phyloP scores from a whole-genome alignment of 2,329 filamentous ascomycete genomes.

The Aspergillus sp. region DNA sequence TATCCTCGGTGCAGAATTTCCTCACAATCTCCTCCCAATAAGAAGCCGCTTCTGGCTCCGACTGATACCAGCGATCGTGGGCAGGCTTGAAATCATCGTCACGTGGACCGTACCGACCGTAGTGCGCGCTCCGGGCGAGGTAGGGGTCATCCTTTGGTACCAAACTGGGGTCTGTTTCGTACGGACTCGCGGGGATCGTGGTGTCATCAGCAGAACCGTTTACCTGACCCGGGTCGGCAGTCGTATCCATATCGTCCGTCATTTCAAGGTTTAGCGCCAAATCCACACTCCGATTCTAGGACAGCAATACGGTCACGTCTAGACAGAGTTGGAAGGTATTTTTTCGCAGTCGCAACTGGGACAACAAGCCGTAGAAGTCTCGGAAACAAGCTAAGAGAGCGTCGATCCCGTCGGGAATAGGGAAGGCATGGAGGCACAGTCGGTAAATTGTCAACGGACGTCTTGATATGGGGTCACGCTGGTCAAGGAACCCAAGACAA shows the following conservation, averaged over 20 bases:
- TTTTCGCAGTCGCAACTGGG: constrained; percentile 1
- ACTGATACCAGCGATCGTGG: constrained; percentile 23
- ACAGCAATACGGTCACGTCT: too few species aligned
- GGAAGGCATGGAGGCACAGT: background rate
- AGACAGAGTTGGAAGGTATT: too few species aligned
- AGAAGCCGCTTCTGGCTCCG: constrained; percentile 17
- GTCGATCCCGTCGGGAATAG: background rate
- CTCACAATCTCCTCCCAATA: constrained; percentile 30
- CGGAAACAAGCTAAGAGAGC: background rate
- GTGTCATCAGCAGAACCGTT: constrained; percentile 13
- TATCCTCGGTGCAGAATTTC: constrained; percentile 21
- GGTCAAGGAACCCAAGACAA: background rate
- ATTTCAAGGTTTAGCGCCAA: constrained; percentile 4
- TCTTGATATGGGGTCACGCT: background rate
- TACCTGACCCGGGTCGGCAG: constrained; percentile 11
- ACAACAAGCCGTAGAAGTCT: background rate
- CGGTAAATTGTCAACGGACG: background rate
- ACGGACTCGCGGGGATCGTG: constrained; percentile 17
- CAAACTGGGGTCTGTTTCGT: constrained; percentile 24
- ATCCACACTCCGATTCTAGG: too few species aligned
- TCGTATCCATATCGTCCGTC: constrained; percentile 13
- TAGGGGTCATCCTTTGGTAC: constrained; percentile 27
- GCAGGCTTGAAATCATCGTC: constrained; percentile 28
- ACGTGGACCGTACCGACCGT: constrained; percentile 26
- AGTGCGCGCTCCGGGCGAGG: constrained; percentile 21